These are phyloP conservation scores for Hamamelis virginiana DNA, from an alignment of 164 flowering plant genomes.

Conservation along the genomic window DNA sequence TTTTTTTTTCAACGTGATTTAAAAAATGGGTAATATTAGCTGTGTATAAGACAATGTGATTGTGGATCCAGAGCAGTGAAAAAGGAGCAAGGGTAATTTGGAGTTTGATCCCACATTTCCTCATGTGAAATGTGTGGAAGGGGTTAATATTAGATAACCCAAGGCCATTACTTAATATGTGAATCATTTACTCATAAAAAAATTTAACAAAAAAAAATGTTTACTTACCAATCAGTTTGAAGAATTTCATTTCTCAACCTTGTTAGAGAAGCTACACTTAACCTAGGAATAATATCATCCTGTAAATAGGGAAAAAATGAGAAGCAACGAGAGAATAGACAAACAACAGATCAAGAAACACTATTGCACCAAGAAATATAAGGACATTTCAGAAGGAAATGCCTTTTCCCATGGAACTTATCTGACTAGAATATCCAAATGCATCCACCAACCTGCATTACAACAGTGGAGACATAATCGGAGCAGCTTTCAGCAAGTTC, in stretches of 20 bases:
- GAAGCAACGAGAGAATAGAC: conserved; percentile 3
- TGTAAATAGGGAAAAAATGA: conserved; percentile 27
- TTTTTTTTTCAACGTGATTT: background rate
- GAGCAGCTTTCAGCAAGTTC: conserved; percentile 82
- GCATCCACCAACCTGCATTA: conserved; percentile 61
- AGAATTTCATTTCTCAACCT: conserved; percentile 88
- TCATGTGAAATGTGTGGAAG: too few species aligned
- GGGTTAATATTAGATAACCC: too few species aligned
- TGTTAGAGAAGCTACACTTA: conserved; percentile 69
- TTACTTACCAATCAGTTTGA: conserved; percentile 85
- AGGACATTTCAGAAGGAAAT: background rate
- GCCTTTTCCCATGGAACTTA: too few species aligned
- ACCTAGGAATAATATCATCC: conserved; percentile 91
- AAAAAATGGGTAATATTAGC: background rate
- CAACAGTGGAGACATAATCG: conserved; percentile 66
- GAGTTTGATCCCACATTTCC: too few species aligned
- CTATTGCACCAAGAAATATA: background rate
- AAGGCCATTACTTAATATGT: too few species aligned
- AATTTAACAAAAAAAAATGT: background rate
- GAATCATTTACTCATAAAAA: too few species aligned
- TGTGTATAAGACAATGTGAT: too few species aligned
- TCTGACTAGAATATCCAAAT: background rate
- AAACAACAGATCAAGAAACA: background rate
- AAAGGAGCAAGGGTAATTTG: too few species aligned
- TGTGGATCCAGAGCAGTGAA: too few species aligned